Evolutionary conservation across 202 grass and related monocot species (phyloP).

Genomic region (Saccharum hybrid): DNA sequence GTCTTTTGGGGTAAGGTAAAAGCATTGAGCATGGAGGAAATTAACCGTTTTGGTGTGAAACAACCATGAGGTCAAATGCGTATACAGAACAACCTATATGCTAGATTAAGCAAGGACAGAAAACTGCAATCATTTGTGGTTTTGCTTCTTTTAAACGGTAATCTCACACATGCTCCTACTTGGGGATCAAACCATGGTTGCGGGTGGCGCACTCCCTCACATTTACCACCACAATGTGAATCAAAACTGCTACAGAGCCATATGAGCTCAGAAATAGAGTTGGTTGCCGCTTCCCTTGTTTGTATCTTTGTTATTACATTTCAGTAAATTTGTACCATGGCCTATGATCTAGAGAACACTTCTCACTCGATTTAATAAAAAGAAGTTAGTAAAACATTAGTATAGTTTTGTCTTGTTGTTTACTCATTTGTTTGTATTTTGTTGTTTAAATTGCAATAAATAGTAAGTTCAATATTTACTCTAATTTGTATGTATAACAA

Average conservation of each 20-base stretch:
- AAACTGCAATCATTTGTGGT: background rate
- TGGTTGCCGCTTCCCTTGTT: background rate
- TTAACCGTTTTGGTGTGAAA: background rate
- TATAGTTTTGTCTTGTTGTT: background rate
- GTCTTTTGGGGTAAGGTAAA: background rate
- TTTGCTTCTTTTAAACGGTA: background rate
- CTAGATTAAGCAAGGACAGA: conserved; percentile 6
- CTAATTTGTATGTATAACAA: conserved; percentile 13
- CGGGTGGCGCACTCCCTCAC: background rate
- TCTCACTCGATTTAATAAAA: background rate
- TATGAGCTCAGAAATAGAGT: conserved; percentile 23
- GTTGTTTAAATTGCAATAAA: background rate
- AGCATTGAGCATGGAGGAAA: background rate
- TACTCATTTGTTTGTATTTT: conserved; percentile 29
- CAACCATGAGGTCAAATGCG: background rate
- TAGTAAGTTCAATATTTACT: conserved; percentile 46
- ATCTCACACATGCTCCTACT: background rate
- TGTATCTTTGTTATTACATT: conserved; percentile 13
- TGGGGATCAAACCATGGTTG: background rate
- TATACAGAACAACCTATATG: background rate
- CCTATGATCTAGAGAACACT: conserved; percentile 2
- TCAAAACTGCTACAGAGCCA: conserved; percentile 8
- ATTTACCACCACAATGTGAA: background rate
- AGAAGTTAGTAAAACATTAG: background rate
- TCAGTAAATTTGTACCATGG: conserved; percentile 18